These are phyloP conservation scores for Schizophyllum amplum DNA, from an alignment of 1,284 basidiomycete species.

Conservation along the genomic window DNA sequence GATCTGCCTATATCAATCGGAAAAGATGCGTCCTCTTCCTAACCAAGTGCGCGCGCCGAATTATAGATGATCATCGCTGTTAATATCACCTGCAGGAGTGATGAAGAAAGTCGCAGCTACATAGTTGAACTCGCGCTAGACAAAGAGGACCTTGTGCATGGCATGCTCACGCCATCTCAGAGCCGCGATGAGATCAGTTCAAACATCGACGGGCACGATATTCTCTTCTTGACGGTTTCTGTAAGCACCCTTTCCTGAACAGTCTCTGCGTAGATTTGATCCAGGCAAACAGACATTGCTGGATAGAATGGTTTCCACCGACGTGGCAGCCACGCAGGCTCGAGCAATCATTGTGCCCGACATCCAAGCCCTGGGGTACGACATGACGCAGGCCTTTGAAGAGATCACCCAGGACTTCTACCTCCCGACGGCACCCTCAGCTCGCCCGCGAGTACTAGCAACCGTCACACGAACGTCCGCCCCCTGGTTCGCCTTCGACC, in stretches of 20 bases:
- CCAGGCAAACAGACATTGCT: background rate
- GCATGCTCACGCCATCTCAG: too few relatives aligned
- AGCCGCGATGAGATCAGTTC: too few relatives aligned
- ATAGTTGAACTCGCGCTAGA: too few relatives aligned
- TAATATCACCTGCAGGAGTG: too few relatives aligned
- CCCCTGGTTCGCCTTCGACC: conserved; percentile 20
- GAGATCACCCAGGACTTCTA: conserved; percentile 39
- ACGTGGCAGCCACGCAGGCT: background rate
- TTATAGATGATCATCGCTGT: too few relatives aligned
- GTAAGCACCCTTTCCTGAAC: too few relatives aligned
- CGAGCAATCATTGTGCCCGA: background rate
- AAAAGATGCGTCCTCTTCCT: background rate
- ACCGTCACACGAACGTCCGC: conserved; percentile 26
- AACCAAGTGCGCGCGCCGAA: background rate
- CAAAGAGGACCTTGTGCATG: too few relatives aligned
- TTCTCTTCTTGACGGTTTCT: background rate
- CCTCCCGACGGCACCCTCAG: conserved; percentile 23
- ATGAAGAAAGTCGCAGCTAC: too few relatives aligned
- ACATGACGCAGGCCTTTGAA: conserved; percentile 20
- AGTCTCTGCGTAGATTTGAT: too few relatives aligned
- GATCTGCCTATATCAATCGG: background rate
- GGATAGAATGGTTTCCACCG: background rate
- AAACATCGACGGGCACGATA: too few relatives aligned
- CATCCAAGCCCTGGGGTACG: background rate
- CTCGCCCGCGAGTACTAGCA: conserved; percentile 37